Evolutionary conservation across 1,284 basidiomycete species (phyloP), one percentile per base, ranked within the genome.

Genomic region (Volvariella volvacea): DNA sequence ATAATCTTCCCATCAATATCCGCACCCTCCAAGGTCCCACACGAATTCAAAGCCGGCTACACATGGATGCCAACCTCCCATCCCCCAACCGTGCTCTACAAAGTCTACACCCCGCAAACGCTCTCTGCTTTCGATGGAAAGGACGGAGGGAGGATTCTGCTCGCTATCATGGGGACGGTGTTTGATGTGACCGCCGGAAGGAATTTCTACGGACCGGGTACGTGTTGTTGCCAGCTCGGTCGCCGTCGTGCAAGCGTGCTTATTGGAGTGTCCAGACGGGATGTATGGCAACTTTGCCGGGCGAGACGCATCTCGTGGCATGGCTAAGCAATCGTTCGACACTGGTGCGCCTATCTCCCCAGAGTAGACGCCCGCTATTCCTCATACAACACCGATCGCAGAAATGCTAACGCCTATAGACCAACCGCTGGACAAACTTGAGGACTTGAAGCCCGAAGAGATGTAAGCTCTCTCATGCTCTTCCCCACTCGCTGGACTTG

Each of bases 211-310:
- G 93, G 93, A 0, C 93, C 93, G 15, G 83, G 92, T 92, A 52
- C 59, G 81, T 68, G 48, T 47, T 41, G 14, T 10, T 50, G 45
- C 21, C n/a, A 8, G 43, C 20, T 12, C 8, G 4, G 19, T 19
- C 12, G 15, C 8, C 22, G 15, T 6, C 25, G n/a, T n/a, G n/a
- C n/a, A n/a, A 28, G 25, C 19, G 45, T 15, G 42, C 20, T 21
- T 30, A 28, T 28, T 39, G 37, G 31, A 19, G 21, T 4, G 38
- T 42, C 22, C 49, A 91, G 92, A 85, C 55, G 93, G 93, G 1
- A 92, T 93, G 76, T 97, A 97, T 58, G 93, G 92, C 22, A 96
- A 96, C 65, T 96, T 97, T 71, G 92, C 93, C 1, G 93, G 93
- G 2, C 71, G 92, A 42, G 93, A 97, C 65, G 93, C 93, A 0